Base-by-base conservation (phyloP, 495 filamentous ascomycete species). In the Lasiosphaeris hirsuta region DNA sequence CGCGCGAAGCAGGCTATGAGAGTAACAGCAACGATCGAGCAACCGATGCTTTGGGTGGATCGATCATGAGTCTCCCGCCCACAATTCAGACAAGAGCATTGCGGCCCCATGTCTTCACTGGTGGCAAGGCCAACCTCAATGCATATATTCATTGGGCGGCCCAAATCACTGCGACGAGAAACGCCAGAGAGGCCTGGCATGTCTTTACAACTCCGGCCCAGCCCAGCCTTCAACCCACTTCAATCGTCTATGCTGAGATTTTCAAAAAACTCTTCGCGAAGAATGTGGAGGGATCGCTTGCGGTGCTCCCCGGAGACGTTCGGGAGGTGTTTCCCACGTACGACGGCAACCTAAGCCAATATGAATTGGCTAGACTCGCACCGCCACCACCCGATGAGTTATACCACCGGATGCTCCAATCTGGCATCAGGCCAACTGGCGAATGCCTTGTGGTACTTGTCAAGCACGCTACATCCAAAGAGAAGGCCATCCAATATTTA, bases 131-230 rank as follows among this genome's bases (percentile, higher is more conserved):
- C 50, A 58, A 50, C 39, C 47, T 58, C 18, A 75, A 74, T 49
- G 19, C 69, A 30, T 64, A 63, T 37, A 42, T 50, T 4, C 55
- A 45, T 10, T 80, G 76, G 76, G 70, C 70, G n/a, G 64, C 63
- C 48, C 57, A 51, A 30, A 55, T 80, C 11, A 61, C 63, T 36
- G 68, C 75, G 15, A 76, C 77, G 19, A 70, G 76, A 40, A 78
- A 78, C 49, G 58, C 60, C 23, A 64, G 69, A 46, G 77, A 80
- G 52, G 75, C 77, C 7, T 80, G 77, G 77, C 62, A 50, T 15
- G 61, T 64, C 13, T 80, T 80, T 50, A 56, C 62, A n/a, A 50
- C 59, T 9, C 64, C 76, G 18, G 68, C 66, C 7, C 15, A 52
- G 15, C 57, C 66, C 13, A 54, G 52, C 0, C 42, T 71, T 14